These are phyloP conservation scores for Ceratocystis colombiana DNA, from an alignment of 2,329 filamentous ascomycete species.

Conservation along the genomic window DNA sequence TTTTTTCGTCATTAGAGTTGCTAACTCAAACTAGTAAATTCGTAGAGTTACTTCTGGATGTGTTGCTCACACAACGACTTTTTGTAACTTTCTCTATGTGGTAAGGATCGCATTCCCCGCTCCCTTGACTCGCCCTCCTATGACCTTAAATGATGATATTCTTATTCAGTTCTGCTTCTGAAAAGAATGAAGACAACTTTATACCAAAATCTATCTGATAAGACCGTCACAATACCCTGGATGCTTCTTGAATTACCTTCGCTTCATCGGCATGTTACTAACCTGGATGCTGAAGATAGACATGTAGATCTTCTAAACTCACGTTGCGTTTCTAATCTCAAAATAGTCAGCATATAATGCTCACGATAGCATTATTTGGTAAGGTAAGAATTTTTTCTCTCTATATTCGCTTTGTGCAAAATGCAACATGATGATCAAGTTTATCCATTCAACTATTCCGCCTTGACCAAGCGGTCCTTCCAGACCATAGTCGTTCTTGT, in stretches of 20 bases:
- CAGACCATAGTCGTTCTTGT: conserved; percentile 50
- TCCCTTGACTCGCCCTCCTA: background rate
- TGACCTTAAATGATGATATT: conserved; percentile 52
- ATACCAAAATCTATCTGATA: conserved; percentile 41
- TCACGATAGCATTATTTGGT: background rate
- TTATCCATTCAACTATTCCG: conserved; percentile 68
- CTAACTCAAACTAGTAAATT: background rate
- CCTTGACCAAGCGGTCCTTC: conserved; percentile 61
- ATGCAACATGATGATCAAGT: conserved; percentile 41
- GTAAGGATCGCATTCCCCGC: background rate
- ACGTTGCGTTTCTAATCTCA: background rate
- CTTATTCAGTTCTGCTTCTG: conserved; percentile 65
- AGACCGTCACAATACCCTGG: background rate
- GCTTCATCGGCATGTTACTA: background rate
- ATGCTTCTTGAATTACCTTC: background rate
- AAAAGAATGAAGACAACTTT: conserved; percentile 51
- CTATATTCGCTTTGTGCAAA: background rate
- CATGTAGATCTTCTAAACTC: no score
- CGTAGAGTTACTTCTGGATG: background rate
- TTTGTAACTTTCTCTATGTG: background rate
- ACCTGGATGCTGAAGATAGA: background rate
- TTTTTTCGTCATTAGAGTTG: background rate
- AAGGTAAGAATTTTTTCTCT: background rate
- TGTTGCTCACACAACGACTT: background rate
- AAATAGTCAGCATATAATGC: background rate